phyloP scores from a whole-genome alignment of 805 yeast genomes.

The Jamesozyma hellenica region DNA sequence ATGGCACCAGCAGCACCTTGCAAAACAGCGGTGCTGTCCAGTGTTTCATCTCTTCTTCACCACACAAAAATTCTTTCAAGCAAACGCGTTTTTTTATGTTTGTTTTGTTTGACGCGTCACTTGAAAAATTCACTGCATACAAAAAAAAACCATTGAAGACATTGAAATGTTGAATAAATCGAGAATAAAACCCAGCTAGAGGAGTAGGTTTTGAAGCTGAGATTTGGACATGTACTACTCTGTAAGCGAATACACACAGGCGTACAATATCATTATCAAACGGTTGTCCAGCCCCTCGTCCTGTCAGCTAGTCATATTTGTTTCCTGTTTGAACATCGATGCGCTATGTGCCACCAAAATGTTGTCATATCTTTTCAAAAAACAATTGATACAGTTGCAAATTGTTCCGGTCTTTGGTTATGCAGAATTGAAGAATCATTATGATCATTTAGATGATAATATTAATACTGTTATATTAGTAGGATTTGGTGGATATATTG shows the following conservation, averaged over 20 bases:
- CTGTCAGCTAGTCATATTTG: constrained; percentile 78
- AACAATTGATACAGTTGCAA: constrained; percentile 78
- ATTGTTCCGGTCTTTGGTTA: constrained; percentile 90
- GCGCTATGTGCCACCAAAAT: constrained; percentile 84
- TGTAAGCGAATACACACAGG: constrained; percentile 55
- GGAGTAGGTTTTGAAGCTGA: too few species aligned
- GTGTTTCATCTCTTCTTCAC: too few species aligned
- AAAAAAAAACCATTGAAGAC: too few species aligned
- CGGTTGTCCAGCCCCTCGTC: constrained; percentile 87
- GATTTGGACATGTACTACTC: constrained; percentile 78
- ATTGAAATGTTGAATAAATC: too few species aligned
- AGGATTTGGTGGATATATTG: constrained; percentile 93
- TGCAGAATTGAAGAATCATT: constrained; percentile 60
- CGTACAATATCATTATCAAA: constrained; percentile 56
- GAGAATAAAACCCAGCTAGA: too few species aligned
- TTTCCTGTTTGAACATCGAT: constrained; percentile 83
- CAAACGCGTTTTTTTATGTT: too few species aligned
- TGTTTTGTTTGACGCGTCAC: too few species aligned
- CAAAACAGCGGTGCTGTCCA: too few species aligned
- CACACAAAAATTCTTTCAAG: too few species aligned
- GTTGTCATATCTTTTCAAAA: constrained; percentile 57
- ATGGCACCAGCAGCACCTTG: too few species aligned
- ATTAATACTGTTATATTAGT: constrained; percentile 63
- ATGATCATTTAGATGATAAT: constrained; percentile 55
- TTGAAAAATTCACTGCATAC: too few species aligned